Evolutionary conservation across 768 basidiomycete species (phyloP), one percentile per base, ranked within the genome.

Genomic region (Pisolithus orientalis): DNA sequence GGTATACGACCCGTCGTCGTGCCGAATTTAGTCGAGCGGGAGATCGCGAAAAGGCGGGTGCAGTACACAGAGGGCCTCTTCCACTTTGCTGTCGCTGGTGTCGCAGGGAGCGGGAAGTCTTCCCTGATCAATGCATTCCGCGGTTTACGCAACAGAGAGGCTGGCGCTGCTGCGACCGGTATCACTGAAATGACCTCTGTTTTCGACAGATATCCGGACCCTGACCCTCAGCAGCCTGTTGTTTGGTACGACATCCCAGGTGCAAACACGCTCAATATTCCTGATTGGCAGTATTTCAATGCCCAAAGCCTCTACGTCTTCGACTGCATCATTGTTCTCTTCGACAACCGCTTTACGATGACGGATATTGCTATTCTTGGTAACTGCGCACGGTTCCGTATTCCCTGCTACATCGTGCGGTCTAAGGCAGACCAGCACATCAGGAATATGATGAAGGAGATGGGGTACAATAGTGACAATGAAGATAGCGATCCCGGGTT

Each of bases 211-310:
- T 72, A 66, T 25, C 44, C 59, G 3, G 61, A 65, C 21, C 17
- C 60, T 3, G 54, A 58, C 14, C 57, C 56, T 8, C 44, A 57
- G 2, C 29, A 51, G 16, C 62, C 59, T 0, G 56, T 65, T 52
- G 60, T 64, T 44, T 71, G 68, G 71, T 72, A 66, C 11, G 71
- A 72, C 32, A 44, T 71, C 13, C 70, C 71, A 0, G 71, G 70
- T 10, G 68, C 70, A 11, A 65, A 66, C 14, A 72, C 70, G 1
- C 14, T 64, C n/a, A 57, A 50, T 16, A 60, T 65, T n/a, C 57
- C 59, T 5, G 66, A 64, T 39, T 70, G 68, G 68, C 58, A 66
- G 21, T 72, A 72, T 50, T 72, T 72, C 59, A 69, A 69, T 21
- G 44, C 59, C 5, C 65, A 70, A 31, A 67, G 70, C 1, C 65